phyloP scores from a whole-genome alignment of 495 filamentous ascomycete genomes.

The Tuber indicum region DNA sequence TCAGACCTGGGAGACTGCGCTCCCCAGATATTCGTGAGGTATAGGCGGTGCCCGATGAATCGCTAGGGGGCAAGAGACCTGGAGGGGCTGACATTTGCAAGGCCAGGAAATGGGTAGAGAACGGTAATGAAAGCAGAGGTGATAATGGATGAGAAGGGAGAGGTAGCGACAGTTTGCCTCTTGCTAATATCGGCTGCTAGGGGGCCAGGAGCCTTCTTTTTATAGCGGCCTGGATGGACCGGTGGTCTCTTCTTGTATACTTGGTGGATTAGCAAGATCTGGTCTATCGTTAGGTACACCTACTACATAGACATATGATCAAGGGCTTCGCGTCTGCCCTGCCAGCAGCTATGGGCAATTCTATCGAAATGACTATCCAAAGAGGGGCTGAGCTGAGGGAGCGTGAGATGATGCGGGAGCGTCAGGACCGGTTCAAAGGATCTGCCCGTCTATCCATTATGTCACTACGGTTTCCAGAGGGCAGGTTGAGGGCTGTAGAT shows the following conservation, averaged over 20 bases:
- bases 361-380: neutral
- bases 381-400: neutral
- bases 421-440: neutral
- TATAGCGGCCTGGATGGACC: neutral
- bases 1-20: neutral
- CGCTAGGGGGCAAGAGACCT: too few relatives aligned
- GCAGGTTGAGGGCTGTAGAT: conserved; percentile 13
- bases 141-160: too few relatives aligned
- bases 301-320: too few relatives aligned
- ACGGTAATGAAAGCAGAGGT: too few relatives aligned
- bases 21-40: neutral
- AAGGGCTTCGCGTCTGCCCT: too few relatives aligned
- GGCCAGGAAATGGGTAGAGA: too few relatives aligned
- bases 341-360: too few relatives aligned
- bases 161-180: neutral
- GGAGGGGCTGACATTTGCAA: too few relatives aligned
- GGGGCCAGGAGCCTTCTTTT: neutral
- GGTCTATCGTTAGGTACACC: too few relatives aligned
- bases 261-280: neutral
- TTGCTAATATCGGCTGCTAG: neutral
- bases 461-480: neutral
- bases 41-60: too few relatives aligned
- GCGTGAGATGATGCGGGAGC: neutral
- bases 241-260: neutral
- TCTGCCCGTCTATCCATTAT: neutral